Conservation (phyloP, 2,329 filamentous ascomycete species). For the Penicillium sp. region DNA sequence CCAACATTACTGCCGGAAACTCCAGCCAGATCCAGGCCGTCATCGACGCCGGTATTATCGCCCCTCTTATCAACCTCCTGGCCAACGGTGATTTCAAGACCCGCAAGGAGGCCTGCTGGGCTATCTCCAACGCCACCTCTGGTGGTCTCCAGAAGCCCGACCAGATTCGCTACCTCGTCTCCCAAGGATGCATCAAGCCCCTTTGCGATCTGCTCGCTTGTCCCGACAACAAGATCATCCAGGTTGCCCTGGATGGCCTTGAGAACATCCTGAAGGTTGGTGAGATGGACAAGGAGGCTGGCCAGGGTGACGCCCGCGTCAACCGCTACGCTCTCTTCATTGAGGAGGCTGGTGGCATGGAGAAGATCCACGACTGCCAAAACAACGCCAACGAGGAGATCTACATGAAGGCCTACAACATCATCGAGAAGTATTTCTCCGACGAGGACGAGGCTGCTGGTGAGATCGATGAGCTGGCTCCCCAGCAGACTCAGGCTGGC, state of each 20-base stretch:
- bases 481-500: conserved; percentile 71
- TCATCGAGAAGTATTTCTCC: conserved; percentile 99
- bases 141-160: conserved; percentile 98
- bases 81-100: conserved; percentile 99
- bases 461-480: conserved; percentile 79
- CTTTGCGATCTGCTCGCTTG: conserved; percentile 92
- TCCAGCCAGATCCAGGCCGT: conserved; percentile 96
- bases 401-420: conserved; percentile 99
- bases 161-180: conserved; percentile 93
- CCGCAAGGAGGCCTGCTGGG: conserved; percentile 98
- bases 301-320: conserved; percentile 59
- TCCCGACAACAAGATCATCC: conserved; percentile 99
- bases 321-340: conserved; percentile 98
- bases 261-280: conserved; percentile 99
- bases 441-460: conserved; percentile 83
- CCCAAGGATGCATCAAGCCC: conserved; percentile 94
- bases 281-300: conserved; percentile 93
- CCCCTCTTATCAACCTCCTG: conserved; percentile 91
- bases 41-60: conserved; percentile 95
- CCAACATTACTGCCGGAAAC: conserved; percentile 98
- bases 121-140: conserved; percentile 97
- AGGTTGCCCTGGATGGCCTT: conserved; percentile 93
- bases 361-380: conserved; percentile 99
- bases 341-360: conserved; percentile 98
- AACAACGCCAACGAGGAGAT: conserved; percentile 99